Evolutionary conservation across 176 grass and related monocot genomes (phyloP), one percentile per base, ranked within the genome.

Genomic region (Dactylis glomerata): DNA sequence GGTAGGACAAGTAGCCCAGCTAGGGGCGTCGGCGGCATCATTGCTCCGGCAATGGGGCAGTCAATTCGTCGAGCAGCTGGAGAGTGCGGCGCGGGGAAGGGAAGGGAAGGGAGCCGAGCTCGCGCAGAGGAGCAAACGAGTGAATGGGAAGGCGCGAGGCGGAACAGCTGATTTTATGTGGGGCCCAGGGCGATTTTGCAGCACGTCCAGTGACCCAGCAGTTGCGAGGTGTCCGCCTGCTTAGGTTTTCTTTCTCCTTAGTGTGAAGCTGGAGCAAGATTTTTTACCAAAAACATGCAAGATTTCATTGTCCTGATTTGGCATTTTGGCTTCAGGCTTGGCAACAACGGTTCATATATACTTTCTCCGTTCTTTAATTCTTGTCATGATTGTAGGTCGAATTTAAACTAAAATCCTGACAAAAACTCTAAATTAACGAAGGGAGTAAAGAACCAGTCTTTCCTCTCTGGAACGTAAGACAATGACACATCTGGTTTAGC

Each of bases 31-130:
- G 66, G 56, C 30, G 8, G 41, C 58, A 37, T 47, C 84, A 90
- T 86, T 49, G 27, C 73, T 66, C 52, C n/a, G 42, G 23, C 10
- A 20, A 15, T 5, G 23, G 41, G 11, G 59, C 40, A 19, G 51
- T 73, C 47, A 63, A 90, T 83, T 74, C 79, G 84, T 87, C 88
- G 84, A 90, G 57, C 84, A 83, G 74, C 45, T 65, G 56, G 54
- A 11, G 32, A 23, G 19, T n/a, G 66, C n/a, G 26, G 44, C 26
- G 34, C 9, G 26, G 47, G 34, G 3, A 5, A 7, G 32, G 62
- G 27, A n/a, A n/a, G 17, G 15, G 41, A 33, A 69, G 47, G 56
- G 3, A 33, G 17, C 42, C 3, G 58, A 7, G 55, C 27, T 45
- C 20, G 64, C 37, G 37, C 20, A 22, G 37, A 10, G 24, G 12